Evolutionary conservation across 129 eudicot species (phyloP), one percentile per base, ranked within the genome.

Genomic region (Arctium lappa): DNA sequence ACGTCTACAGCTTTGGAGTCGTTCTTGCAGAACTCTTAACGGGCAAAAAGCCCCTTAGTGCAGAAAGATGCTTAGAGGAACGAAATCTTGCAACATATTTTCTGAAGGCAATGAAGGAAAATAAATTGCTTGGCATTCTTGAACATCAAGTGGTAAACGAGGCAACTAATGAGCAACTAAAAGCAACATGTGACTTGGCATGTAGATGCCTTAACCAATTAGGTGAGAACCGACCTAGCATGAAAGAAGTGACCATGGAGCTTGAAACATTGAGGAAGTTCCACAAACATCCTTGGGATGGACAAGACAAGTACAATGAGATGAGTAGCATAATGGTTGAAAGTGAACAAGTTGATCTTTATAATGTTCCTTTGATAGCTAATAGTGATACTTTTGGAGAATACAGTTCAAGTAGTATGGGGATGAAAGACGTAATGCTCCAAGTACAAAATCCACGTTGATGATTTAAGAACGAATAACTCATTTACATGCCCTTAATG

Each of bases 191-290:
- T 37, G 69, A 91, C 10, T 80, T 89, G 1, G 83, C 81, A 27
- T 87, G 79, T 72, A 85, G 87, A 53, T 91, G 95, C 75, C 81
- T 91, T 42, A 81, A 53, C 33, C 18, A 83, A 1, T 29, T 48
- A n/a, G 82, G 94, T 0, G 84, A 83, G 15, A 73, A 85, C 1
- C 85, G 94, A 50, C 94, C 92, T 31, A 87, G 91, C 2, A 88
- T 91, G 92, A 91, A 75, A 36, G 90, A 88, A 56, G 94, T 88
- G 36, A 82, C 81, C 0, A 87, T 79, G 74, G 83, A 85, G 74
- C 82, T 88, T 2, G 90, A 91, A 80, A 74, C 80, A 0, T 73
- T 87, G 7, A 84, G 86, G 80, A 86, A 89, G 77, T 44, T 77
- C 6, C 72, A 36, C 1, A 86, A 74, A 44, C 89, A 89, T 84